phyloP scores from a whole-genome alignment of 805 yeast genomes.

The Hemisphaericaspora nanyangensis region DNA sequence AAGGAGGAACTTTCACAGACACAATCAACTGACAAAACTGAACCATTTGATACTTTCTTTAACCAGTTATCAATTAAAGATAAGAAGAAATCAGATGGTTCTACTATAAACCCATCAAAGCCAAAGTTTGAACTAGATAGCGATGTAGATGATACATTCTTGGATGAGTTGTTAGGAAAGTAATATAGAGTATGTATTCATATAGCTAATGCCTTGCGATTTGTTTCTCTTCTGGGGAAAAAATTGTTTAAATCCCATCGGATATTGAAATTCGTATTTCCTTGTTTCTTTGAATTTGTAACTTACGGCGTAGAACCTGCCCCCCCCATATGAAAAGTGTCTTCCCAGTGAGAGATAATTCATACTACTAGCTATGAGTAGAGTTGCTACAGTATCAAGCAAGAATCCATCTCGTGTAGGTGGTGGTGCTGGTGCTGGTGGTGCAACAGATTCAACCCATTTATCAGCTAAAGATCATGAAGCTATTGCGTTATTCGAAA shows the following conservation, averaged over 20 bases:
- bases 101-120: background rate
- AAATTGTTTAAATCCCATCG: no score
- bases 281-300: no score
- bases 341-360: no score
- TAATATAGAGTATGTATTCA: no score
- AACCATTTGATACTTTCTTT: constrained; percentile 4
- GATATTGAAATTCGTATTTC: no score
- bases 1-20: no score
- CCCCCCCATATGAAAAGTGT: no score
- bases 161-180: constrained; percentile 10
- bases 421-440: no score
- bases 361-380: background rate
- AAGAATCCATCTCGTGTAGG: background rate
- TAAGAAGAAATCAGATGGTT: background rate
- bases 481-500: constrained; percentile 65
- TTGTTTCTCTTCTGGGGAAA: background rate
- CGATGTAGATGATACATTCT: constrained; percentile 5
- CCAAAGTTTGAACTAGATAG: background rate
- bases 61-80: constrained; percentile 1
- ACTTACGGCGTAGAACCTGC: no score
- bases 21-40: constrained; percentile 2
- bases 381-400: background rate
- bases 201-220: background rate
- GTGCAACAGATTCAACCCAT: background rate
- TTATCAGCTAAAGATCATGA: constrained; percentile 16